These are phyloP conservation scores for Saksenaea oblongispora DNA, from an alignment of 371 early-diverging fungal genomes.

Conservation along the genomic window DNA sequence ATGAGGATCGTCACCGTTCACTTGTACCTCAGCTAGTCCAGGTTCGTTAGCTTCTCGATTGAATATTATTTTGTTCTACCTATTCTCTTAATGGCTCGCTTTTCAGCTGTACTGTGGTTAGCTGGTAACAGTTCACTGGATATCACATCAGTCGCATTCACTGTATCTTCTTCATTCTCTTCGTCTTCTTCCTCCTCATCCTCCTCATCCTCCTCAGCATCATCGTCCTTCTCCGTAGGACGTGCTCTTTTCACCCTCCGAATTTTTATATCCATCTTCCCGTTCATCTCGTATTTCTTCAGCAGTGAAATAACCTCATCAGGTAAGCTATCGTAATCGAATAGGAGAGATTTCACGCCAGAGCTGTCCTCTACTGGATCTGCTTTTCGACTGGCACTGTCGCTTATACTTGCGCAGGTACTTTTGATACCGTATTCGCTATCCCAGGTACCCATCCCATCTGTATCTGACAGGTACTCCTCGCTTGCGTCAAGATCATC, in stretches of 20 bases:
- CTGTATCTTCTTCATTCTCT: constrained; percentile 9
- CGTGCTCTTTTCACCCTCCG: constrained; percentile 8
- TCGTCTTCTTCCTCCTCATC: constrained; percentile 19
- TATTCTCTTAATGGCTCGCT: not conserved
- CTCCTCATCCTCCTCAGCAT: constrained; percentile 21
- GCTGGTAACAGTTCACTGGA: not conserved
- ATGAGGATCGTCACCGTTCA: constrained; percentile 8
- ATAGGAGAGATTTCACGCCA: constrained; percentile 8
- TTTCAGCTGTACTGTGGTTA: not conserved
- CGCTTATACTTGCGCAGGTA: constrained; percentile 8
- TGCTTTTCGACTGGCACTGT: not conserved
- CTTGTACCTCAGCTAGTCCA: constrained; percentile 15
- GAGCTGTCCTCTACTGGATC: not conserved
- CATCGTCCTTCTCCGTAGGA: constrained; percentile 10
- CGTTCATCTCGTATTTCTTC: constrained; percentile 19
- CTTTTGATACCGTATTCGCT: constrained; percentile 18
- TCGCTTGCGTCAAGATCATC: not conserved
- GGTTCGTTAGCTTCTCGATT: not conserved
- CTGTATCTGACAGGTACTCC: not conserved
- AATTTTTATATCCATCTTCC: constrained; percentile 18
- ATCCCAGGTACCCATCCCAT: constrained; percentile 6
- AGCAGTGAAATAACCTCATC: constrained; percentile 25
- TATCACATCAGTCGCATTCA: not conserved
- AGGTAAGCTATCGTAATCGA: constrained; percentile 39
- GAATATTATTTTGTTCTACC: not conserved